A percentile compares a stretch with the other conserved stretches of the same genome.
Conservation (phyloP, 257 asterid genomes). For the Solanum corneliomulleri region DNA sequence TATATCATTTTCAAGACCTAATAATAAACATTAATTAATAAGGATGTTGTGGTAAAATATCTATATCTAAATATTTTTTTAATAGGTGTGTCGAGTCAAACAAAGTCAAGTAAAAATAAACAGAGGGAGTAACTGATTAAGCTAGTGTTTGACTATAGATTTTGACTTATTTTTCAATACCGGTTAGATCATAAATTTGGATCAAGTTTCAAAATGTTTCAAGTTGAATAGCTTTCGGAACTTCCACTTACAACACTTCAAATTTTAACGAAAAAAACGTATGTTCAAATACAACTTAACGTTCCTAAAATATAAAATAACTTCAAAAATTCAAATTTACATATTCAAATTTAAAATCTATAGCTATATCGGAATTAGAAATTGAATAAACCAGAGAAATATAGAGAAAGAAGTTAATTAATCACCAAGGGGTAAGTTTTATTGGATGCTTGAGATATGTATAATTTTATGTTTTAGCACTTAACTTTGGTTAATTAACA, state of each 20-base stretch:
- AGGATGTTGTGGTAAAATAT: too few relatives aligned
- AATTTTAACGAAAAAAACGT: neutral
- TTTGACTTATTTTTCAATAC: neutral
- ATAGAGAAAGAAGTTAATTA: neutral
- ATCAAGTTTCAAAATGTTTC: neutral
- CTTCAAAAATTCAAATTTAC: neutral
- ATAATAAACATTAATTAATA: too few relatives aligned
- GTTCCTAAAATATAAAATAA: neutral
- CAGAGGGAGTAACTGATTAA: neutral
- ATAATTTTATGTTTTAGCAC: neutral
- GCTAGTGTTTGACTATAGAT: neutral
- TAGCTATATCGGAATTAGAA: neutral
- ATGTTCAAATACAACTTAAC: neutral
- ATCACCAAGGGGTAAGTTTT: neutral
- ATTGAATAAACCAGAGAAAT: neutral
- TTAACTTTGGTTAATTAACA: neutral
- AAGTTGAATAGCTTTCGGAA: neutral
- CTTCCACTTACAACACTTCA: neutral
- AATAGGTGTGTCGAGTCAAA: too few relatives aligned
- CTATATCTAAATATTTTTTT: too few relatives aligned
- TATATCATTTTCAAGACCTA: too few relatives aligned
- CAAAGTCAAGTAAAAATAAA: too few relatives aligned
- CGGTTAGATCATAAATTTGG: too few relatives aligned
- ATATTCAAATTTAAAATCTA: neutral
- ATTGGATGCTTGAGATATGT: neutral